Evolutionary conservation across 2,329 filamentous ascomycete genomes (phyloP).

Genomic region (Knufia petricola): DNA sequence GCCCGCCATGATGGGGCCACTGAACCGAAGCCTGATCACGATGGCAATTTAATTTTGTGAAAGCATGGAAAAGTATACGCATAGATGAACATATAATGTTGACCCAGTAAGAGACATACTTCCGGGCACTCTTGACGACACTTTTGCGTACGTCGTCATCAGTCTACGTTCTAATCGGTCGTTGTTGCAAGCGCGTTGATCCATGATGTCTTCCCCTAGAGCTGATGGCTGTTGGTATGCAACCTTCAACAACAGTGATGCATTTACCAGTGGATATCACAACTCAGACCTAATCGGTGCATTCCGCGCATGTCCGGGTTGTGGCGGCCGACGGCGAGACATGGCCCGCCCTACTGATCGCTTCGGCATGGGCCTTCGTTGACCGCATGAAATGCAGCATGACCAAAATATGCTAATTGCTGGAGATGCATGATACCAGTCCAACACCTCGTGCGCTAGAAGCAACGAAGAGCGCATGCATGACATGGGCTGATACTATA

Average conservation of each 20-base stretch:
- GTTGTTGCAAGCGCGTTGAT: no score
- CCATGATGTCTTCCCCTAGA: no score
- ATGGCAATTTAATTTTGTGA: neutral
- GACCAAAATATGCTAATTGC: neutral
- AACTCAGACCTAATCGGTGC: no score
- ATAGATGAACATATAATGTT: neutral
- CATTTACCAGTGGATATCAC: no score
- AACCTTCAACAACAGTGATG: no score
- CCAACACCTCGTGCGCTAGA: no score
- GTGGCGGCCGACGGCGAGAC: neutral
- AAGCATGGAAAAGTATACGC: neutral
- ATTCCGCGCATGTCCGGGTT: no score
- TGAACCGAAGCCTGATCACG: neutral
- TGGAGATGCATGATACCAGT: no score
- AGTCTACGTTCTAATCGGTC: no score
- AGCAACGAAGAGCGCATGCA: no score
- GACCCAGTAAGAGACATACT: neutral
- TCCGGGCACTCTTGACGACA: neutral
- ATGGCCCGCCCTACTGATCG: neutral
- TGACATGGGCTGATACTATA: neutral
- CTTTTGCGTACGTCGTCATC: no score
- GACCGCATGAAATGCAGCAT: neutral
- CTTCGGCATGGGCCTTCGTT: neutral
- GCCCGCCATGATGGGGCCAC: neutral
- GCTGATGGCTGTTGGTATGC: no score